A percentile compares a stretch with the other conserved stretches of the same genome.
phyloP scores from a whole-genome alignment of 148 eudicot genomes.

The Silene conica region DNA sequence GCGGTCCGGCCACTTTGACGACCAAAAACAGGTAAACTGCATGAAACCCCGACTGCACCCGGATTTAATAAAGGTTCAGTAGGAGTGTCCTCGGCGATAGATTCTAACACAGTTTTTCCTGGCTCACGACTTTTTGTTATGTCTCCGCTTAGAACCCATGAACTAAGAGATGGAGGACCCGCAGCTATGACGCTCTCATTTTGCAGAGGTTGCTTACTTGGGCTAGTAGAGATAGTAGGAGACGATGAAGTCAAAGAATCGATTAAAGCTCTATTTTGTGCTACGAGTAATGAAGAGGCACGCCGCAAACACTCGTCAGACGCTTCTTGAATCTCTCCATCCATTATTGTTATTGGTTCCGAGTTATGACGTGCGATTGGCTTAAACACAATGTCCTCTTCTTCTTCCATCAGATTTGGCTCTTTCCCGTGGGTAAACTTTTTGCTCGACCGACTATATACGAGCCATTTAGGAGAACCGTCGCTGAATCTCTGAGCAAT shows the following conservation, averaged over 20 bases:
- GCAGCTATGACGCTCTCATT: slow-evolving; percentile 35
- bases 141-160: slow-evolving; percentile 70
- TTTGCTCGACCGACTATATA: slow-evolving; percentile 28
- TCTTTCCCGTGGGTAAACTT: slow-evolving; percentile 30
- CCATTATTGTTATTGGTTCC: slow-evolving; percentile 44
- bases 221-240: slow-evolving; percentile 10
- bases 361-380: slow-evolving; percentile 75
- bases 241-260: slow-evolving; percentile 32
- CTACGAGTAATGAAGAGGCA: slow-evolving; percentile 63
- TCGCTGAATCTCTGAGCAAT: slow-evolving; percentile 31
- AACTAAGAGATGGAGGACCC: slow-evolving; percentile 86
- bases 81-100: slow-evolving; percentile 54
- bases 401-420: slow-evolving; percentile 48
- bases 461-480: slow-evolving; percentile 36
- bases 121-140: slow-evolving; percentile 32
- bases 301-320: slow-evolving; percentile 68
- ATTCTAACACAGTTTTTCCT: slow-evolving; percentile 39
- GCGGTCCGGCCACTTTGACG: slow-evolving; percentile 22
- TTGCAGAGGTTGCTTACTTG: slow-evolving; percentile 29
- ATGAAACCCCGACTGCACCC: slow-evolving; percentile 41
- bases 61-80: slow-evolving; percentile 51
- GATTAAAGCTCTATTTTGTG: slow-evolving; percentile 40
- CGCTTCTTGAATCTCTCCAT: slow-evolving; percentile 18
- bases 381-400: slow-evolving; percentile 88
- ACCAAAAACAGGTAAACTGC: slow-evolving; percentile 23